These are phyloP conservation scores for Cynanchum wilfordii DNA, from an alignment of 257 asterid genomes.

Conservation along the genomic window DNA sequence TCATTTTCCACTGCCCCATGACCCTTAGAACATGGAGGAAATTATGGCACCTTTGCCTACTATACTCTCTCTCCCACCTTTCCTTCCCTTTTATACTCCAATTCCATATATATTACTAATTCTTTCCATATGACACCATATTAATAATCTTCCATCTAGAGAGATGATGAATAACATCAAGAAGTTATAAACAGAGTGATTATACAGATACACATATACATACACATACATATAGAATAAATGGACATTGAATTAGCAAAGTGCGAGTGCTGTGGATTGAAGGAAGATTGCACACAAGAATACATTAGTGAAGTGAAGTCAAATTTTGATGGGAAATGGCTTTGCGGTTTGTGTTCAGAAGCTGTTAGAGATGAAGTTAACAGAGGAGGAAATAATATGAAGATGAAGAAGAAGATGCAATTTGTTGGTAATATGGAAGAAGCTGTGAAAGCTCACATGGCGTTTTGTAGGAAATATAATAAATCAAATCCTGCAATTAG, in stretches of 20 bases:
- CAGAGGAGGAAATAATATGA: conserved; percentile 26
- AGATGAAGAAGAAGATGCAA: conserved; percentile 21
- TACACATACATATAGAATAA: neutral
- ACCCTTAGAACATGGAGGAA: conserved; percentile 78
- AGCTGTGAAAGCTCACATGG: conserved; percentile 81
- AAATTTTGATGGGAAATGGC: conserved; percentile 80
- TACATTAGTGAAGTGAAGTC: conserved; percentile 64
- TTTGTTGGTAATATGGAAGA: conserved; percentile 39
- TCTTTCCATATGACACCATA: neutral
- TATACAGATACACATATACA: too few relatives aligned
- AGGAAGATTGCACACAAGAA: conserved; percentile 82
- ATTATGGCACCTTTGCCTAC: conserved; percentile 47
- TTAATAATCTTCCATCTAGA: neutral
- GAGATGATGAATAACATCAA: too few relatives aligned
- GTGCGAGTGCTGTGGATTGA: conserved; percentile 92
- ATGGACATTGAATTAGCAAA: conserved; percentile 76
- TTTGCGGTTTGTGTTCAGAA: conserved; percentile 82
- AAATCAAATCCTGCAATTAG: conserved; percentile 67
- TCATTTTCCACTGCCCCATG: conserved; percentile 61
- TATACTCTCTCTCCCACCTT: conserved; percentile 18
- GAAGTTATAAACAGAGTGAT: too few relatives aligned
- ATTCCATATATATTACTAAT: neutral
- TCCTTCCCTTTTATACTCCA: neutral
- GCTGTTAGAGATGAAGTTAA: conserved; percentile 75
- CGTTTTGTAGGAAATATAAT: conserved; percentile 59